Base-by-base conservation (phyloP, 163 green algal species). In the Prototheca cutis region DNA sequence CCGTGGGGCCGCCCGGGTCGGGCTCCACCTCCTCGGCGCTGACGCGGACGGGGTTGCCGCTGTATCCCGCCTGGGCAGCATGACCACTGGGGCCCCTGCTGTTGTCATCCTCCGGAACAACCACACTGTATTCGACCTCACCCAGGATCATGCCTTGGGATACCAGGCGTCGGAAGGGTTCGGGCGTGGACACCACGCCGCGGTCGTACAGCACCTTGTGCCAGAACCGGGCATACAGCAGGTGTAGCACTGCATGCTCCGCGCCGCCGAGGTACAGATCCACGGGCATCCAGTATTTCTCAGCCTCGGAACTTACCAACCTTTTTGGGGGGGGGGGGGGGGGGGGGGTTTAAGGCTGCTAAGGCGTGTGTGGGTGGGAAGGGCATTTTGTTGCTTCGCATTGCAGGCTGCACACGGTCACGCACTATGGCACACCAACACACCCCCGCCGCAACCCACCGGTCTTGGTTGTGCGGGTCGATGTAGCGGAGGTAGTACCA, bases 111-210 rank as follows among this genome's bases (percentile, higher is more conserved):
- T n/a, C n/a, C n/a, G n/a, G n/a, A n/a, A n/a, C n/a, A n/a, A n/a
- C n/a, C n/a, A 66, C 61, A 4, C 73, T 89, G 76, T 91, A 97
- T 80, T 98, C 92, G 25, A 95, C 85, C 71, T 96, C 93, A 0
- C 93, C 93, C 57, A 98, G 80, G 60, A 99, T 98, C 92, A 99
- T 99, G 55, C 93, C 93, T 74, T 99, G 93, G 63, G 74, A 90
- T 21, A 98, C 90, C 25, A 99, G 82, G 18, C 74, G 72, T 33
- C 82, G 67, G 64, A 98, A 99, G 13, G 93, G 93, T 83, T 99
- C 93, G 54, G 88, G 87, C 2, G 80, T 95, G 53, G 65, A 83
- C 13, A 97, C 93, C 4, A 87, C 82, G 7, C 92, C 92, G 25
- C 94, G 71, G 73, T 99, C 93, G 66, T 89, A 97, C 67, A 99